Percentiles rank a stretch among this genome's conserved stretches.
Conservation (phyloP, 768 basidiomycete genomes). For the Panus rudis region DNA sequence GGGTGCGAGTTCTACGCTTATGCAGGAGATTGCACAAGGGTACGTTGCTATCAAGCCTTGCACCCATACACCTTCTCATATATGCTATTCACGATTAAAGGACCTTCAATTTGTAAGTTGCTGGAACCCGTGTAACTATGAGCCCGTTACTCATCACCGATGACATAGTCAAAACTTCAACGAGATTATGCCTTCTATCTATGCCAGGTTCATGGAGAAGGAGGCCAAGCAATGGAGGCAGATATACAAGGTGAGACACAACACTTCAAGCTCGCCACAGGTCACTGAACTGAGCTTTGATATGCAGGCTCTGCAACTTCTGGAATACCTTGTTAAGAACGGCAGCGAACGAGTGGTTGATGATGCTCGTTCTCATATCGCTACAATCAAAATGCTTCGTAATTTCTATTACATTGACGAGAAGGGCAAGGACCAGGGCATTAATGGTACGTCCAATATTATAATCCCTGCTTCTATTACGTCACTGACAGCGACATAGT, state of each 20-base stretch:
- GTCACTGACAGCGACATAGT: slow-evolving; percentile 41
- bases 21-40: slow-evolving; percentile 99
- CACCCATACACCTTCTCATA: neutral
- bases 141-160: neutral
- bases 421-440: slow-evolving; percentile 96
- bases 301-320: slow-evolving; percentile 75
- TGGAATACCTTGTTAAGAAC: slow-evolving; percentile 95
- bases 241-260: slow-evolving; percentile 80
- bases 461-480: neutral
- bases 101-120: slow-evolving; percentile 92
- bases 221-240: slow-evolving; percentile 98
- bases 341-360: slow-evolving; percentile 98
- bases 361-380: slow-evolving; percentile 90
- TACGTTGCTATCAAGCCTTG: slow-evolving; percentile 32
- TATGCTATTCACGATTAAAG: slow-evolving; percentile 33
- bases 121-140: neutral
- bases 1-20: slow-evolving; percentile 96
- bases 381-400: slow-evolving; percentile 94
- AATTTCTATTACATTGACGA: slow-evolving; percentile 99
- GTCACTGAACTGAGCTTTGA: neutral
- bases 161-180: slow-evolving; percentile 86
- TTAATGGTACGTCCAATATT: slow-evolving; percentile 68
- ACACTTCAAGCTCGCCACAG: neutral
- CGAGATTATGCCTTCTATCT: slow-evolving; percentile 98
- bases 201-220: slow-evolving; percentile 94